A percentile compares a stretch with the other conserved stretches of the same genome.
Evolutionary conservation across 495 filamentous ascomycete genomes (phyloP).

Genomic region (Penicillium mononematosum): DNA sequence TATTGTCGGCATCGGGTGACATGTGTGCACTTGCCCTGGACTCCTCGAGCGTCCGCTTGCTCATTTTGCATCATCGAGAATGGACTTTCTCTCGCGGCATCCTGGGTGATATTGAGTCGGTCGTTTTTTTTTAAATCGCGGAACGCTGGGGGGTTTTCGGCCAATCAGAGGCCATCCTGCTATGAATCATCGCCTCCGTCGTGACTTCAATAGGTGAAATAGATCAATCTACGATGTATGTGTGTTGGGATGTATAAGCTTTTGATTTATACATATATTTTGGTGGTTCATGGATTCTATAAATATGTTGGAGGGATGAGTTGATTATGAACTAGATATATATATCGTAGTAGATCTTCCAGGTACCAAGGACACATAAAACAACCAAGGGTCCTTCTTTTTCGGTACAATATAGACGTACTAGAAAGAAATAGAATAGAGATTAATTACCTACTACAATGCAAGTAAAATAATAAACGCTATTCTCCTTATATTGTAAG

Average conservation of each 20-base stretch:
- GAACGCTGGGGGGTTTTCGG: slow-evolving; percentile 6
- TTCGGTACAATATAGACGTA: neutral
- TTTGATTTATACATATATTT: neutral
- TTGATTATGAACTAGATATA: neutral
- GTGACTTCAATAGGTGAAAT: neutral
- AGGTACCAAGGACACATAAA: neutral
- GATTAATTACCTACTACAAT: no score
- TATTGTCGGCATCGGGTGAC: slow-evolving; percentile 27
- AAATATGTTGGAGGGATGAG: neutral
- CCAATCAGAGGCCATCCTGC: slow-evolving; percentile 19
- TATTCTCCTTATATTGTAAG: neutral
- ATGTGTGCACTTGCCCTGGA: slow-evolving; percentile 28
- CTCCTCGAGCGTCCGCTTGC: slow-evolving; percentile 47
- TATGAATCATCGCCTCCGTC: slow-evolving; percentile 18
- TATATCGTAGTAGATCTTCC: neutral
- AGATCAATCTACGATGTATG: neutral
- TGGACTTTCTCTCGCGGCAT: slow-evolving; percentile 5
- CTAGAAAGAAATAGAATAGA: neutral
- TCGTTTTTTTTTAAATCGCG: slow-evolving; percentile 28
- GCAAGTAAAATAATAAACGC: no score
- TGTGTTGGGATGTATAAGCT: neutral
- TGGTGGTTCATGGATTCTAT: neutral
- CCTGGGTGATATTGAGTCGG: slow-evolving; percentile 9
- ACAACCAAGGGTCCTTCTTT: neutral
- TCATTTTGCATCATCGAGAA: slow-evolving; percentile 43